A percentile compares a stretch with the other conserved stretches of the same genome.
Evolutionary conservation across 2,329 filamentous ascomycete species (phyloP).

Genomic region (Talaromyces sp.): DNA sequence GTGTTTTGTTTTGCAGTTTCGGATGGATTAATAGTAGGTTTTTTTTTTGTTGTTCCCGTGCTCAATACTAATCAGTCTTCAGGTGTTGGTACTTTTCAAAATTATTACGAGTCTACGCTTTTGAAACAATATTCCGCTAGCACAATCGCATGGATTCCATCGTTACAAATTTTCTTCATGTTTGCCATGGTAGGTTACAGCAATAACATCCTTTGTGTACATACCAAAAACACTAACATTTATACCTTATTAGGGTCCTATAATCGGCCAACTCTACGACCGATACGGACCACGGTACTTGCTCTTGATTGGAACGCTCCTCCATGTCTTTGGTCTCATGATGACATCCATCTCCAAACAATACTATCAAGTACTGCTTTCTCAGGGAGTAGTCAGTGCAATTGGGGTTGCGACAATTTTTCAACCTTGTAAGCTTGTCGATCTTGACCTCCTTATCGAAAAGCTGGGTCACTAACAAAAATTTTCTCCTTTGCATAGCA

Average conservation of each 20-base stretch:
- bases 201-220: neutral
- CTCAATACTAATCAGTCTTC: constrained; percentile 6
- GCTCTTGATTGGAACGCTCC: constrained; percentile 48
- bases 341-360: constrained; percentile 54
- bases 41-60: too few relatives aligned
- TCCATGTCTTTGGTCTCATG: constrained; percentile 59
- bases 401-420: constrained; percentile 47
- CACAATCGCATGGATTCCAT: constrained; percentile 59
- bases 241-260: constrained; percentile 24
- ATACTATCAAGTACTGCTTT: constrained; percentile 58
- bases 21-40: constrained; percentile 50
- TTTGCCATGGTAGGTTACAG: constrained; percentile 36
- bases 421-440: constrained; percentile 33
- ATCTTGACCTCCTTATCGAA: constrained; percentile 27
- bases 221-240: neutral
- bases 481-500: constrained; percentile 39
- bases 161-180: constrained; percentile 56
- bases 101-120: constrained; percentile 53
- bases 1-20: constrained; percentile 29
- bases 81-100: constrained; percentile 55
- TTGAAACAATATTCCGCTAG: constrained; percentile 50
- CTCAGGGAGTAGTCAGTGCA: constrained; percentile 54
- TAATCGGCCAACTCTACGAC: constrained; percentile 59
- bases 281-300: constrained; percentile 58
- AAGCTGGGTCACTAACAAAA: constrained; percentile 39